A percentile compares a stretch with the other conserved stretches of the same genome.
Conservation (phyloP, 208 protist species). For the Wallacemonas rigidus region DNA sequence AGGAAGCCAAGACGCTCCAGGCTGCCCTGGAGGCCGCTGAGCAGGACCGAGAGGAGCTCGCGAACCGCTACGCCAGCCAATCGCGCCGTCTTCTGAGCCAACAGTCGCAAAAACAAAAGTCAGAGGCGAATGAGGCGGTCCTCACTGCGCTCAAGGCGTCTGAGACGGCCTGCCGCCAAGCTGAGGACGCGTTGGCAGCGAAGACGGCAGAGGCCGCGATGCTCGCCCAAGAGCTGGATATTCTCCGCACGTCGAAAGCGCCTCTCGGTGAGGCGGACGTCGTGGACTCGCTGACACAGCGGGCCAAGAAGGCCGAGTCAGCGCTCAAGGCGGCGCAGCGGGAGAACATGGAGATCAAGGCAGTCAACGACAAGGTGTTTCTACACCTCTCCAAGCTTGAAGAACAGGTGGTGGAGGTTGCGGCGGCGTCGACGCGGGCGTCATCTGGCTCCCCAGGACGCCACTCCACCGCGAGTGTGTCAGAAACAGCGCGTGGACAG, state of each 20-base stretch:
- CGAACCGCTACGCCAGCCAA: constrained; percentile 1
- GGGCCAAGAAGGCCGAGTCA: constrained; percentile 12
- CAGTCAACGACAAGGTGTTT: constrained; percentile 12
- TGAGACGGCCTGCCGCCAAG: no score
- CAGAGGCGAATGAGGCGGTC: no score
- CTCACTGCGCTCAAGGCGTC: no score
- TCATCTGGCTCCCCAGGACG: not conserved
- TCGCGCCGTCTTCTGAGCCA: not conserved
- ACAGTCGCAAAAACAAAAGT: not conserved
- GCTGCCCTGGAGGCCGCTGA: not conserved
- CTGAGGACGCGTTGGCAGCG: not conserved
- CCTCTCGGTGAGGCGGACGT: constrained; percentile 19
- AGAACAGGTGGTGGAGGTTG: not conserved
- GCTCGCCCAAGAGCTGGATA: constrained; percentile 13
- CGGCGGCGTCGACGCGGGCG: not conserved
- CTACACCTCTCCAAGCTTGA: constrained; percentile 3
- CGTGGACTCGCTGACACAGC: not conserved
- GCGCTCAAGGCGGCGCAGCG: constrained; percentile 17
- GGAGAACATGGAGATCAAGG: not conserved
- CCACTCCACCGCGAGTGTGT: not conserved
- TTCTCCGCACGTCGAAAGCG: constrained; percentile 6
- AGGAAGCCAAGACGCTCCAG: not conserved
- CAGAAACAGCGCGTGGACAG: no score
- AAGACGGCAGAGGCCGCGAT: not conserved
- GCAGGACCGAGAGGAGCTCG: constrained; percentile 4